Evolutionary conservation across 2,329 filamentous ascomycete species (phyloP).

Genomic region (Arthrinium phaeospermum): DNA sequence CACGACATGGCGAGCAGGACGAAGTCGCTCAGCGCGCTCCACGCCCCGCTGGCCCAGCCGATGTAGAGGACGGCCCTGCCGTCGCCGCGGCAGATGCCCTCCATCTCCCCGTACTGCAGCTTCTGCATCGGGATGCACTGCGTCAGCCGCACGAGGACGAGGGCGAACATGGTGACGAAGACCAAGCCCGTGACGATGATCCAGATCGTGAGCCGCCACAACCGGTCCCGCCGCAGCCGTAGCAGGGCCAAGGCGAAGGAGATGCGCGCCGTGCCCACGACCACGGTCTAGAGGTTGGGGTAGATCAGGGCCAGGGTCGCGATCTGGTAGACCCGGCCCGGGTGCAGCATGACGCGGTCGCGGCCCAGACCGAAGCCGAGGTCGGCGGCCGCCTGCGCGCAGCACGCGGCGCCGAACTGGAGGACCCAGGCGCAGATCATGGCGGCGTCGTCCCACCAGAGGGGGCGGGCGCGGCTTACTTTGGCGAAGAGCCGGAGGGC

Average conservation of each 20-base stretch:
- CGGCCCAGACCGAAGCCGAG: slow-evolving; percentile 8
- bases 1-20: slow-evolving; percentile 20
- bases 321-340: not conserved
- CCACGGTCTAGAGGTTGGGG: slow-evolving; percentile 6
- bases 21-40: slow-evolving; percentile 24
- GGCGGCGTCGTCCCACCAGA: slow-evolving; percentile 20
- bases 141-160: slow-evolving; percentile 15
- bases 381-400: slow-evolving; percentile 8
- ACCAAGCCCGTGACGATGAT: slow-evolving; percentile 13
- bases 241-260: slow-evolving; percentile 21
- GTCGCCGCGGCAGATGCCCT: not conserved
- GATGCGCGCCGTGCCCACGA: slow-evolving; percentile 18
- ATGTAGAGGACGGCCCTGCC: slow-evolving; percentile 12
- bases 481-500: slow-evolving; percentile 22
- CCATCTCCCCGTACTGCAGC: not conserved
- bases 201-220: not conserved
- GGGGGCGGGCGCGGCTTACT: slow-evolving; percentile 9
- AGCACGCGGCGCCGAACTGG: slow-evolving; percentile 10
- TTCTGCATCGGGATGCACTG: slow-evolving; percentile 19
- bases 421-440: slow-evolving; percentile 18
- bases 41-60: slow-evolving; percentile 22
- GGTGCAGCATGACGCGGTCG: not conserved
- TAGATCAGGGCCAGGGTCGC: slow-evolving; percentile 19
- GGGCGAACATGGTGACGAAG: slow-evolving; percentile 17
- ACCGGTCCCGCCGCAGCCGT: not conserved